Conservation (phyloP, 2,329 filamentous ascomycete genomes). For the Cladosporium phlei region DNA sequence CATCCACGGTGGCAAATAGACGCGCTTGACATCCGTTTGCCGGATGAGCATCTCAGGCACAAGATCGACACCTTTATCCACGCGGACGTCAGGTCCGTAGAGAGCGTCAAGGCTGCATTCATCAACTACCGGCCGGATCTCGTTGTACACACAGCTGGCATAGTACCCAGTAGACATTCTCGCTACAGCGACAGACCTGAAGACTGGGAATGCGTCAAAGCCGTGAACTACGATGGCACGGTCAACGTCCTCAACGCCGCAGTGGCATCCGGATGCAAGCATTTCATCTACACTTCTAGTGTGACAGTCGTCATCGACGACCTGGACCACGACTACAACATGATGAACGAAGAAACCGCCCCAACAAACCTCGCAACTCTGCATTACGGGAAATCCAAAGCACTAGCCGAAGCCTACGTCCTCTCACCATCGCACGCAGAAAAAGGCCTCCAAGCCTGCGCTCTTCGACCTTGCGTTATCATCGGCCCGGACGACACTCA, state of each 20-base stretch:
- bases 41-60: background rate
- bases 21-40: conserved; percentile 38
- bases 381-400: conserved; percentile 90
- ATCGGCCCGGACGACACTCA: conserved; percentile 86
- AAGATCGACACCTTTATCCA: conserved; percentile 32
- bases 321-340: conserved; percentile 64
- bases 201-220: conserved; percentile 59
- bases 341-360: conserved; percentile 81
- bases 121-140: conserved; percentile 66
- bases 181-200: conserved; percentile 37
- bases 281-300: conserved; percentile 85
- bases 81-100: conserved; percentile 37
- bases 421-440: conserved; percentile 61
- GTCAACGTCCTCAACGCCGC: conserved; percentile 70
- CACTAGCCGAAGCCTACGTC: conserved; percentile 74
- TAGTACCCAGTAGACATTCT: conserved; percentile 35
- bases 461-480: conserved; percentile 82
- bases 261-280: conserved; percentile 64
- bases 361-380: conserved; percentile 67
- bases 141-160: conserved; percentile 80
- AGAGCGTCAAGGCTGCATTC: conserved; percentile 45
- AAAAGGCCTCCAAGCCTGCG: conserved; percentile 42
- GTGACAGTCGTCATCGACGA: conserved; percentile 85
- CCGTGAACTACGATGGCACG: conserved; percentile 87
- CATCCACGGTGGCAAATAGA: conserved; percentile 38